phyloP scores from a whole-genome alignment of 495 filamentous ascomycete genomes.

The Talaromyces trachyspermus region DNA sequence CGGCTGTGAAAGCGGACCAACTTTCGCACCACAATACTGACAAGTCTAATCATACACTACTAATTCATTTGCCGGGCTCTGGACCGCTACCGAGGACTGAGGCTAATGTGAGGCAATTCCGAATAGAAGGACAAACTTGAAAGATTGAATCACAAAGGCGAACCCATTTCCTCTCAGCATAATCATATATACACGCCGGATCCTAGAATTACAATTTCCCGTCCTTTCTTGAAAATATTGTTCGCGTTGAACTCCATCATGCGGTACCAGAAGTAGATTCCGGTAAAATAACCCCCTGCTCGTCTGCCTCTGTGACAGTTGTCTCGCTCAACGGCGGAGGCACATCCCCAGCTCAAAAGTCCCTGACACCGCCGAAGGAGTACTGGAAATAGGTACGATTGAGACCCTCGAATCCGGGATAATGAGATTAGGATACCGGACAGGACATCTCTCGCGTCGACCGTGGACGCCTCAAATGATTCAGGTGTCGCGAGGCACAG shows the following conservation, averaged over 20 bases:
- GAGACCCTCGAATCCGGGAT: slow-evolving; percentile 1
- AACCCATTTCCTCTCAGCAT: background rate
- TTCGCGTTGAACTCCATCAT: background rate
- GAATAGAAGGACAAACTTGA: background rate
- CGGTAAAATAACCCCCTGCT: background rate
- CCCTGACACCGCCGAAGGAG: slow-evolving; percentile 1
- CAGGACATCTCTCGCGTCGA: background rate
- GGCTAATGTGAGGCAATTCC: background rate
- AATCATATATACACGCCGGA: background rate
- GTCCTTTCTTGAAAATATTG: background rate
- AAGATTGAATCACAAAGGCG: background rate
- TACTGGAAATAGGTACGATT: slow-evolving; percentile 3
- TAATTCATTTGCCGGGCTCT: background rate
- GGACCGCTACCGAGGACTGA: background rate
- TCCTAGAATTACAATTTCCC: background rate
- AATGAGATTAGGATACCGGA: slow-evolving; percentile 1
- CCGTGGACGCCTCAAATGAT: background rate
- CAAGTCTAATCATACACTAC: background rate
- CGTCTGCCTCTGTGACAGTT: too few relatives aligned
- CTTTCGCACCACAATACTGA: background rate
- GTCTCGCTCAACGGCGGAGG: background rate
- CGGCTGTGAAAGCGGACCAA: background rate
- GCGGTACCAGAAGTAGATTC: background rate
- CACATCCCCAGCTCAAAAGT: background rate
- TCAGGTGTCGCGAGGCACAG: background rate